phyloP scores from a whole-genome alignment of 805 yeast species.

The Maudiozyma bulderi region DNA sequence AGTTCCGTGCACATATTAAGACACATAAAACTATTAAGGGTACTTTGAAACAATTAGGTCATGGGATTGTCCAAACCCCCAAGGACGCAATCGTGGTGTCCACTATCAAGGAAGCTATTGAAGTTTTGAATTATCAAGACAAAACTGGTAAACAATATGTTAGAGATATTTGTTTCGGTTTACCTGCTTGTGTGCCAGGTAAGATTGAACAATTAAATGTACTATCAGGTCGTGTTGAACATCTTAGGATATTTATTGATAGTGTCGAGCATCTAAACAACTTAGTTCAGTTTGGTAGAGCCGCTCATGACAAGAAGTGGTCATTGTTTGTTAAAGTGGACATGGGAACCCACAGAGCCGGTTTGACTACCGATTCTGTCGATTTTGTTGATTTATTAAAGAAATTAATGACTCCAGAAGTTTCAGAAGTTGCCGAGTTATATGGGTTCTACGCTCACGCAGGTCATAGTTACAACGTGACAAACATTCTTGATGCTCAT shows the following conservation, averaged over 20 bases:
- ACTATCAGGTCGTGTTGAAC: constrained; percentile 33
- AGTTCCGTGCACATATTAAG: constrained; percentile 64
- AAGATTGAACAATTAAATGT: constrained; percentile 39
- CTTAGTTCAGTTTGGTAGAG: constrained; percentile 32
- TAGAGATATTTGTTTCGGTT: constrained; percentile 45
- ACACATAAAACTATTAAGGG: constrained; percentile 67
- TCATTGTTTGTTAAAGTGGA: constrained; percentile 58
- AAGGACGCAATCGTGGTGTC: constrained; percentile 53
- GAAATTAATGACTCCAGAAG: constrained; percentile 20
- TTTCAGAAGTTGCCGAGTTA: constrained; percentile 32
- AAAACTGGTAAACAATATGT: constrained; percentile 20
- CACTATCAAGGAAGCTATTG: constrained; percentile 59
- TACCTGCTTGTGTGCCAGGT: constrained; percentile 47
- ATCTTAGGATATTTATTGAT: constrained; percentile 53
- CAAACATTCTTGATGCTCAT: constrained; percentile 38
- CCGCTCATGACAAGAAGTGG: constrained; percentile 34
- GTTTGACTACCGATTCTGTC: constrained; percentile 31
- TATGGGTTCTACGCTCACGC: constrained; percentile 74
- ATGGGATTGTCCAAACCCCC: constrained; percentile 28
- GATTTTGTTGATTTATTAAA: constrained; percentile 32
- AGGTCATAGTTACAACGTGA: constrained; percentile 59
- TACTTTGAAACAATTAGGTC: constrained; percentile 42
- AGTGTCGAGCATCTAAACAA: constrained; percentile 44
- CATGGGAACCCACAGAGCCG: constrained; percentile 68
- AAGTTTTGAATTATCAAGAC: constrained; percentile 29